Evolutionary conservation across 2,329 filamentous ascomycete genomes (phyloP).

Genomic region (Diplodia corticola): DNA sequence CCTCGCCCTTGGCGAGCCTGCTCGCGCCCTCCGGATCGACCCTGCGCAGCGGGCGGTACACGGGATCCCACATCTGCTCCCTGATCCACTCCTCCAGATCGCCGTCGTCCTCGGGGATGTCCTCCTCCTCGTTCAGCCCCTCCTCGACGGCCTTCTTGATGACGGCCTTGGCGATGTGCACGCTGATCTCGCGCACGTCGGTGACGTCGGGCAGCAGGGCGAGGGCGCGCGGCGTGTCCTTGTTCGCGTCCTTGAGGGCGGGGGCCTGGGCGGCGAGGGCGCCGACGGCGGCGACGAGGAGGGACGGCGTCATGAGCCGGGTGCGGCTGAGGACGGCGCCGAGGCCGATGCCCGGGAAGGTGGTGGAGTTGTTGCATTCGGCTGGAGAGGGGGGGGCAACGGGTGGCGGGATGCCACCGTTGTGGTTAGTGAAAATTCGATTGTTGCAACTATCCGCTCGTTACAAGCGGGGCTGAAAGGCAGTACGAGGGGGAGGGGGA

Average conservation of each 20-base stretch:
- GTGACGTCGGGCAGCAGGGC: conserved; percentile 76
- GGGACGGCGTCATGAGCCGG: conserved; percentile 67
- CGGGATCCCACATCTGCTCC: conserved; percentile 78
- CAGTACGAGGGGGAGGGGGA: background rate
- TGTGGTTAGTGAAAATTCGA: too few relatives aligned
- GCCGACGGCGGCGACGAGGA: conserved; percentile 78
- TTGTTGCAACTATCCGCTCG: too few relatives aligned
- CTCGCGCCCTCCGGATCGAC: conserved; percentile 56
- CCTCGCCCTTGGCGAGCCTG: conserved; percentile 60
- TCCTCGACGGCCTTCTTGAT: conserved; percentile 71
- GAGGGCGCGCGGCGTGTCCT: conserved; percentile 35
- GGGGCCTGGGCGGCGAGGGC: conserved; percentile 72
- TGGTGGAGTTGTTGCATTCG: conserved; percentile 86
- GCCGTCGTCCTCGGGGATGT: conserved; percentile 60
- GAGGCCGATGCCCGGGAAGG: conserved; percentile 83
- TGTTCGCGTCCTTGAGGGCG: conserved; percentile 61
- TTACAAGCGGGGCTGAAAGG: conserved; percentile 30
- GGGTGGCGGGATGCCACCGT: background rate
- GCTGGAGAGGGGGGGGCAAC: conserved; percentile 46
- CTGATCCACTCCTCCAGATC: conserved; percentile 70
- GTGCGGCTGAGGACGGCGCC: conserved; percentile 72
- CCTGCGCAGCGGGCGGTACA: conserved; percentile 63
- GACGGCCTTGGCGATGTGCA: conserved; percentile 73
- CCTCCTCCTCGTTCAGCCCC: conserved; percentile 62
- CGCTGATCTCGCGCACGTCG: conserved; percentile 72